Evolutionary conservation across 352 stramenopile genomes (phyloP), one percentile per base, ranked within the genome.

Genomic region (Phytophthora europaea): DNA sequence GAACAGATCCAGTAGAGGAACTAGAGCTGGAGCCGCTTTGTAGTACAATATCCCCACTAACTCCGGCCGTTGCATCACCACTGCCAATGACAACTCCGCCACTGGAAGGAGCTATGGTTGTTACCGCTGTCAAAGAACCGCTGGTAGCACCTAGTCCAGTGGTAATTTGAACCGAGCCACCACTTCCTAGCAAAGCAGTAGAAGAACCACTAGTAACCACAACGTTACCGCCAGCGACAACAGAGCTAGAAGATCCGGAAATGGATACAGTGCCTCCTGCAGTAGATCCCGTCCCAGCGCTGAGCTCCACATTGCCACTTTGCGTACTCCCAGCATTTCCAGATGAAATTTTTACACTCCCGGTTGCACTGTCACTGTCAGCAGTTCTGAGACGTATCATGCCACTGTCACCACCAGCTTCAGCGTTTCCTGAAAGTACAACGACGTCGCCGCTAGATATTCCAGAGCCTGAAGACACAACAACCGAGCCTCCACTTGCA

Each of bases 301-400:
- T 72, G 33, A 83, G 20, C 38, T 69, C 45, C 13, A 83, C 50
- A 54, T 68, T 52, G 8, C 76, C 76, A 50, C 76, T 80, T 13
- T 71, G 51, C 10, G 67, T 66, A 18, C 13, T 53, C 26, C 31
- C 64, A 9, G 76, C 80, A 20, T 55, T 63, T 48, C 76, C 76
- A 55, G 76, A 79, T 16, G 69, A 76, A 18, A 83, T 78, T 45
- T 45, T 69, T 20, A 83, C 62, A 38, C 26, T 50, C 13, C 76
- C 76, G 13, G 76, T 73, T 4, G 66, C 64, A 3, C 65, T 66
- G 55, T 47, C 57, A 68, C 53, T 75, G 16, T 65, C 34, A 28
- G 61, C 67, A 31, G 73, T 79, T 56, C 28, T 28, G 57, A 83
- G 67, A 34, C 22, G 40, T 31, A 83, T 33, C n/a, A 20, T 31